Evolutionary conservation across 805 yeast genomes (phyloP).

Genomic region (Sugiyamaella smithiae): DNA sequence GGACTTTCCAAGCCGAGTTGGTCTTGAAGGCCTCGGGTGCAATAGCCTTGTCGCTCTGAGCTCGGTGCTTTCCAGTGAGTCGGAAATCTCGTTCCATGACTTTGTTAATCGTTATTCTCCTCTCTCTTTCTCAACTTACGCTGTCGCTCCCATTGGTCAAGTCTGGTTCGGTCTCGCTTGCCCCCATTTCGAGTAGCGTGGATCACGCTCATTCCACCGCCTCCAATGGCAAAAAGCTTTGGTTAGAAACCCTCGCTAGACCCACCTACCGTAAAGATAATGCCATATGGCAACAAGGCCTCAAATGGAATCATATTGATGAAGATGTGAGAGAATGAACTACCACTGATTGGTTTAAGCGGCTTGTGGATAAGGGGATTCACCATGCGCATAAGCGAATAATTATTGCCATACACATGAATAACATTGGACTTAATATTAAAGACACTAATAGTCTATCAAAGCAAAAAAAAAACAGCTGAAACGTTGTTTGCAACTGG

Average conservation of each 20-base stretch:
- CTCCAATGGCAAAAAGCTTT: slow-evolving; percentile 51
- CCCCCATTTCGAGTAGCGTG: slow-evolving; percentile 47
- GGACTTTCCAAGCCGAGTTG: slow-evolving; percentile 47
- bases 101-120: slow-evolving; percentile 17
- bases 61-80: slow-evolving; percentile 71
- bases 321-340: background rate
- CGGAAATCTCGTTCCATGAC: slow-evolving; percentile 72
- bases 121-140: slow-evolving; percentile 32
- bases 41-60: slow-evolving; percentile 58
- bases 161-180: slow-evolving; percentile 51
- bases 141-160: slow-evolving; percentile 54
- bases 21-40: slow-evolving; percentile 80
- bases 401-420: background rate
- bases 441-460: too few relatives aligned
- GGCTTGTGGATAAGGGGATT: slow-evolving; percentile 2
- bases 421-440: background rate
- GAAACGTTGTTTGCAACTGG: too few relatives aligned
- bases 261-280: slow-evolving; percentile 49
- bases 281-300: slow-evolving; percentile 60
- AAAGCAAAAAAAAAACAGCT: too few relatives aligned
- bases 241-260: slow-evolving; percentile 10
- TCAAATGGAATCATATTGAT: slow-evolving; percentile 55
- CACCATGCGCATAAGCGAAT: background rate
- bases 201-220: slow-evolving; percentile 46
- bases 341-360: background rate